Base-by-base conservation (phyloP, 768 basidiomycete species). In the Crassisporium funariophilum region DNA sequence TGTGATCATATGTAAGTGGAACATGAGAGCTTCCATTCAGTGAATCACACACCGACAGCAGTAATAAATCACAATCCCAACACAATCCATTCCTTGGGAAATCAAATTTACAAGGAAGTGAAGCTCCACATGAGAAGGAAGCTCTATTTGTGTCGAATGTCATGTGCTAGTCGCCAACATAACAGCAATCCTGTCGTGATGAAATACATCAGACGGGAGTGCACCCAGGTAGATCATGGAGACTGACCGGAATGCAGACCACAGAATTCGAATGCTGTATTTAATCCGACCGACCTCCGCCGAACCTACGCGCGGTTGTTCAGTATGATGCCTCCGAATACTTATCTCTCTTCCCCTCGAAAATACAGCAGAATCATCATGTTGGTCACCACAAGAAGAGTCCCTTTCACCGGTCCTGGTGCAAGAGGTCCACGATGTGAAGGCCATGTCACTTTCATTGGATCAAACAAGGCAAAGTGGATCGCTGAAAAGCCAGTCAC, bases 401-500 rank as follows among this genome's bases (percentile, higher is more conserved):
- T 59, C 1, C 49, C 49, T 24, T 63, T 61, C 10, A 49, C 42
- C 20, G 54, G 54, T 1, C 54, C 52, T 2, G 61, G 63, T 2
- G 54, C 59, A 5, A 55, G 53, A 15, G 51, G 54, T 46, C 40
- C 61, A 15, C 60, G 63, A 29, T 73, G 68, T 1, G 66, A 65
- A 8, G 72, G 73, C 1, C 72, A 49, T 20, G 64, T 70, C 4
- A 74, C 70, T 44, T 76, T 81, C 19, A 68, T 60, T 1, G 88
- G 85, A 49, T 95, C 94, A 50, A 93, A 75, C 4, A 97, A 66
- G 12, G 88, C 89, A 59, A 98, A 97, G 36, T 97, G 77, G 50
- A 95, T 70, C 8, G 93, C 82, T 1, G 92, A 84, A 4, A 98
- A 65, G 19, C 84, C 92, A 0, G 91, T 95, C 23, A 95, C 87